These are phyloP conservation scores for Alternaria gaisen DNA, from an alignment of 2,329 filamentous ascomycete species.

Conservation along the genomic window DNA sequence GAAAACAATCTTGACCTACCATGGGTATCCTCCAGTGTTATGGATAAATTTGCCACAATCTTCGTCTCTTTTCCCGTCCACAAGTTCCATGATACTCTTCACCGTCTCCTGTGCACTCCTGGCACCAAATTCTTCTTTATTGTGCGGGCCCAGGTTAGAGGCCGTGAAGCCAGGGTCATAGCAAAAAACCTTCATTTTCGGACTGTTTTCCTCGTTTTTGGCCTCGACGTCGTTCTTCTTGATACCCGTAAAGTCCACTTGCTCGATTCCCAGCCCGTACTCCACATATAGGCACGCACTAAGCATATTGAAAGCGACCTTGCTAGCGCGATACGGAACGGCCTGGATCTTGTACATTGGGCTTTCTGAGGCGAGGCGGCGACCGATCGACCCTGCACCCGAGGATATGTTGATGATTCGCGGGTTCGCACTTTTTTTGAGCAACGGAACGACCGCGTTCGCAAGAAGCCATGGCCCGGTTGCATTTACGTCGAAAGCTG, in stretches of 20 bases:
- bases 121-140: constrained; percentile 49
- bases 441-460: constrained; percentile 27
- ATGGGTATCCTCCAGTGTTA: constrained; percentile 44
- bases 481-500: constrained; percentile 42
- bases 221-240: background rate
- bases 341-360: constrained; percentile 38
- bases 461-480: constrained; percentile 39
- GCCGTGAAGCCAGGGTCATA: constrained; percentile 53
- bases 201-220: constrained; percentile 13
- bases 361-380: constrained; percentile 35
- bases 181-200: constrained; percentile 49
- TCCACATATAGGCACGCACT: constrained; percentile 44
- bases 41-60: constrained; percentile 46
- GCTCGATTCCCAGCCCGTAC: constrained; percentile 30
- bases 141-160: constrained; percentile 44
- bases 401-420: constrained; percentile 51
- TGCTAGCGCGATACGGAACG: constrained; percentile 49
- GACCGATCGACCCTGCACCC: constrained; percentile 46
- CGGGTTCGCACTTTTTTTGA: constrained; percentile 29
- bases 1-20: constrained; percentile 22
- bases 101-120: constrained; percentile 46
- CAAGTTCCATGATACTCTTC: constrained; percentile 46
- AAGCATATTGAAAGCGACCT: constrained; percentile 54
- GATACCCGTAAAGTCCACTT: constrained; percentile 11
- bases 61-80: constrained; percentile 50